Percentiles rank a stretch among this genome's conserved stretches.
These are phyloP conservation scores for Mortierella claussenii DNA, from an alignment of 192 early-diverging fungal species.

Conservation along the genomic window DNA sequence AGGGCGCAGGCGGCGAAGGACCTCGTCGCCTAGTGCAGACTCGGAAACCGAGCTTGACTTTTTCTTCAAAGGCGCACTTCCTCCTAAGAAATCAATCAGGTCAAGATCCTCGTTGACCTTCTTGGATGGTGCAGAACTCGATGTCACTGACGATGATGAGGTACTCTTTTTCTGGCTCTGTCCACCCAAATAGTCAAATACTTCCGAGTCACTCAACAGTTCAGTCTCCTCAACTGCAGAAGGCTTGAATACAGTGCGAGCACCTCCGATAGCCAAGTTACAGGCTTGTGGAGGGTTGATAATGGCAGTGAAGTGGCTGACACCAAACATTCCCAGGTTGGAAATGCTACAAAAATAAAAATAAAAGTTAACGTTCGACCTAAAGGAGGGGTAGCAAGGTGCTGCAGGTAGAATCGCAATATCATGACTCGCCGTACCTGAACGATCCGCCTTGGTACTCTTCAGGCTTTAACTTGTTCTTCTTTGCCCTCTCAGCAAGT, in stretches of 20 bases:
- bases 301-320: constrained; percentile 87
- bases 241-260: constrained; percentile 43
- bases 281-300: constrained; percentile 88
- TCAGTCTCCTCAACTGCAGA: constrained; percentile 44
- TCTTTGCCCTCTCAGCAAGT: constrained; percentile 80
- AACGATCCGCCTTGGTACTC: constrained; percentile 96
- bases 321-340: constrained; percentile 93
- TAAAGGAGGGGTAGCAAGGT: no score
- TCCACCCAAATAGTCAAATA: constrained; percentile 53
- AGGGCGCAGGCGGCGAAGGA: constrained; percentile 37
- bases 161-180: constrained; percentile 15
- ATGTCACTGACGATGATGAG: constrained; percentile 39
- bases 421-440: constrained; percentile 60
- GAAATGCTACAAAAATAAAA: constrained; percentile 69
- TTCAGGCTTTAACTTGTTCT: constrained; percentile 86
- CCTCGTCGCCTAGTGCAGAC: constrained; percentile 39
- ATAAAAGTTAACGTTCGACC: no score
- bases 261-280: constrained; percentile 82
- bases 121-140: constrained; percentile 10
- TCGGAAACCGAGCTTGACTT: constrained; percentile 40
- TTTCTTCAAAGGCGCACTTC: constrained; percentile 40
- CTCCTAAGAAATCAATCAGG: constrained; percentile 60
- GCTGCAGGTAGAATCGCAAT: no score
- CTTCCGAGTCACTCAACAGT: constrained; percentile 35
- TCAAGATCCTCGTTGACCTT: constrained; percentile 53